phyloP scores from a whole-genome alignment of 495 filamentous ascomycete genomes.

The Penicillium paradoxum region DNA sequence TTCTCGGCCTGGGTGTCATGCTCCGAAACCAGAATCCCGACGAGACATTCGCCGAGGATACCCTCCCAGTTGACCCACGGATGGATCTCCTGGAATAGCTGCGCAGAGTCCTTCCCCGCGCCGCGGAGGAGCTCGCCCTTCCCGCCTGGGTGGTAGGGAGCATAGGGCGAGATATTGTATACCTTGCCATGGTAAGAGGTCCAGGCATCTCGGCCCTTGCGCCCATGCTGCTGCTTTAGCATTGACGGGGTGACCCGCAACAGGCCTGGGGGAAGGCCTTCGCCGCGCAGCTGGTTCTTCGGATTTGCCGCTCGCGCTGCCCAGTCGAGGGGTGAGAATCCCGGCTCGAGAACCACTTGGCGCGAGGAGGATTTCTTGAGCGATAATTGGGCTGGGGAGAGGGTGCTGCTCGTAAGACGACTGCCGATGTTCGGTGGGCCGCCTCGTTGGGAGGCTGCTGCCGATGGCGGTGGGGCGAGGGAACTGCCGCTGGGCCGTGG shows the following conservation, averaged over 20 bases:
- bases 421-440: constrained; percentile 23
- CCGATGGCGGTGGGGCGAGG: constrained; percentile 32
- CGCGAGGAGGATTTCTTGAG: constrained; percentile 37
- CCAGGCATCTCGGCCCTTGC: constrained; percentile 83
- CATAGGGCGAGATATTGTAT: constrained; percentile 88
- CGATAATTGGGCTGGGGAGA: constrained; percentile 33
- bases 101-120: constrained; percentile 64
- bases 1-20: constrained; percentile 48
- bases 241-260: constrained; percentile 71
- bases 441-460: constrained; percentile 29
- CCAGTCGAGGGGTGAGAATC: constrained; percentile 94
- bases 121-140: constrained; percentile 76
- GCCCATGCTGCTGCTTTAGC: constrained; percentile 68
- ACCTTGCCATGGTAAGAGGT: constrained; percentile 79
- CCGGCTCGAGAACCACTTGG: constrained; percentile 74
- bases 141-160: constrained; percentile 88
- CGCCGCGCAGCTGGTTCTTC: constrained; percentile 60
- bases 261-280: constrained; percentile 47
- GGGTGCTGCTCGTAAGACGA: constrained; percentile 31
- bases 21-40: constrained; percentile 83
- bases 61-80: constrained; percentile 98
- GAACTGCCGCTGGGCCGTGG: constrained; percentile 15
- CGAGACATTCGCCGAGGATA: constrained; percentile 78
- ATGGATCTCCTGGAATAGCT: constrained; percentile 86
- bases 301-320: constrained; percentile 67